Conservation (phyloP, 2,329 filamentous ascomycete species). For the Triangularia verruculosa region DNA sequence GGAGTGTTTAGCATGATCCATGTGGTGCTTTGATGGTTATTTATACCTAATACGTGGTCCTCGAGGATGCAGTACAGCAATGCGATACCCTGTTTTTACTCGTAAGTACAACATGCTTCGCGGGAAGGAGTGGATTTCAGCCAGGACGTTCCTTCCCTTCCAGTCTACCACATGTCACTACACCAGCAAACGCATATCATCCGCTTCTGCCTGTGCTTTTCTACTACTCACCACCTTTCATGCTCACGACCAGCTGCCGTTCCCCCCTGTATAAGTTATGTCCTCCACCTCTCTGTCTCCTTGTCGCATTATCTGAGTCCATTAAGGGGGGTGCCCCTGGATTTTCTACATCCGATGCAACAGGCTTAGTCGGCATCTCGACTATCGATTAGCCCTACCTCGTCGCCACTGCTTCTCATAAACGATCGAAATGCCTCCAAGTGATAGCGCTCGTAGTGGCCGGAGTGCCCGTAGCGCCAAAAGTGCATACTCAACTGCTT, state of each 20-base stretch:
- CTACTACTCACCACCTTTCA: background rate
- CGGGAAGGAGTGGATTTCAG: background rate
- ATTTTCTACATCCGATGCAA: background rate
- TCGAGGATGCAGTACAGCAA: background rate
- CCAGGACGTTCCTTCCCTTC: background rate
- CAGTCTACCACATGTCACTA: background rate
- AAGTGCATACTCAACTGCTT: conserved; percentile 23
- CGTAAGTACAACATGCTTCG: background rate
- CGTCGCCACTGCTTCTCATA: background rate
- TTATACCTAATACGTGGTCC: background rate
- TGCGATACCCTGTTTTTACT: background rate
- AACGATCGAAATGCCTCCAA: conserved; percentile 13
- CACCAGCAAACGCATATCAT: background rate
- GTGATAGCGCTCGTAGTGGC: conserved; percentile 15
- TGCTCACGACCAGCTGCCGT: background rate
- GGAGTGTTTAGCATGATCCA: background rate
- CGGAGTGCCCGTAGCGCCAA: conserved; percentile 3
- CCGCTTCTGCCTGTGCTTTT: background rate
- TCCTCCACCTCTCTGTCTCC: background rate
- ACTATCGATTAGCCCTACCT: background rate
- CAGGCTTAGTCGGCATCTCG: background rate
- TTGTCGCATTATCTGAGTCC: background rate
- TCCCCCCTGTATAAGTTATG: background rate
- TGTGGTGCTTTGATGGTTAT: too few relatives aligned
- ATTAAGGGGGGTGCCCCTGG: background rate